phyloP scores from a whole-genome alignment of 2,329 filamentous ascomycete species.

The Alternaria gansuensis region DNA sequence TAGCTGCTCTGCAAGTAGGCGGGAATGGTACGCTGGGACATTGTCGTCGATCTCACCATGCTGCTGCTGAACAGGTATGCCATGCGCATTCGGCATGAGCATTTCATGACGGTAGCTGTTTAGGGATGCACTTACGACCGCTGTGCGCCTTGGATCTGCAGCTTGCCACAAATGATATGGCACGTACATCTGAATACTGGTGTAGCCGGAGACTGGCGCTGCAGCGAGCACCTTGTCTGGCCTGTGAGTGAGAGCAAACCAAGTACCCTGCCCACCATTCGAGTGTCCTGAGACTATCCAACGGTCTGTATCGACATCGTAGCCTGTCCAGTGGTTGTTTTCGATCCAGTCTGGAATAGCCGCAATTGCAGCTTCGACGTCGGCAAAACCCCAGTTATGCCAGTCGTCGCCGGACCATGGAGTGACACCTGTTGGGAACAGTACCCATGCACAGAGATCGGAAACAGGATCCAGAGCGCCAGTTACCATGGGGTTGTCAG shows the following conservation, averaged over 20 bases:
- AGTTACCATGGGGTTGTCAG: constrained; percentile 58
- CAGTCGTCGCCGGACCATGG: constrained; percentile 69
- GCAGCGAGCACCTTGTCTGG: constrained; percentile 66
- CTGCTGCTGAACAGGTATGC: constrained; percentile 64
- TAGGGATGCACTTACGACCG: constrained; percentile 60
- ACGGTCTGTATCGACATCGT: constrained; percentile 55
- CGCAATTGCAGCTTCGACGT: constrained; percentile 63
- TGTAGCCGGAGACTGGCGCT: constrained; percentile 66
- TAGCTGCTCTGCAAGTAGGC: constrained; percentile 62
- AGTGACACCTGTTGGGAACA: constrained; percentile 66
- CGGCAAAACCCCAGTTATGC: constrained; percentile 67
- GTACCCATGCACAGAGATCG: constrained; percentile 63
- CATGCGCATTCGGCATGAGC: constrained; percentile 61
- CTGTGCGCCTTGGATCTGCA: constrained; percentile 60
- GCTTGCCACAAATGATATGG: constrained; percentile 65
- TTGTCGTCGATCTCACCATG: constrained; percentile 67
- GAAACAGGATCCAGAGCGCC: constrained; percentile 61
- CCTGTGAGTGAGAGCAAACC: constrained; percentile 65
- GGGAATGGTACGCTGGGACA: constrained; percentile 66
- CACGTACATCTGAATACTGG: constrained; percentile 67
- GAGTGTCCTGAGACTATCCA: constrained; percentile 67
- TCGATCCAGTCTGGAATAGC: constrained; percentile 63
- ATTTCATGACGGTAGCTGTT: constrained; percentile 65
- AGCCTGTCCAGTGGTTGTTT: constrained; percentile 59
- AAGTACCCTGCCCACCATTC: constrained; percentile 68